phyloP scores from a whole-genome alignment of 192 early-diverging fungal genomes.

The Backusella australiensis region DNA sequence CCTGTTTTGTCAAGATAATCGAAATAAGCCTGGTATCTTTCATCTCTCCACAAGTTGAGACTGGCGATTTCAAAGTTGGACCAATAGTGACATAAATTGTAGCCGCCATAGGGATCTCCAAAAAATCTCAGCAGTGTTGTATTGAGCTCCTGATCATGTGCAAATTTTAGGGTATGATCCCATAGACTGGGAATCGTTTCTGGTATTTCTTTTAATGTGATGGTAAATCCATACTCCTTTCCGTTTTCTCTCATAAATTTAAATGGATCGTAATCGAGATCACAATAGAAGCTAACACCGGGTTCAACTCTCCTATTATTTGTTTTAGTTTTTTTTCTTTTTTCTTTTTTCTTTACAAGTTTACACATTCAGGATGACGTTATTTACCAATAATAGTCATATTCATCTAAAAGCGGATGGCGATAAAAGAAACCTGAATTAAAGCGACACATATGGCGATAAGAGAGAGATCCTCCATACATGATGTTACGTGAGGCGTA shows the following conservation, averaged over 20 bases:
- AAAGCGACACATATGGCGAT: constrained; percentile 72
- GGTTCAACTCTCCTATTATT: constrained; percentile 62
- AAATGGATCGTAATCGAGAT: constrained; percentile 73
- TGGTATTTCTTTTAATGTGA: constrained; percentile 54
- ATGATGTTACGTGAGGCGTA: constrained; percentile 54
- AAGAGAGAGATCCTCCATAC: constrained; percentile 64
- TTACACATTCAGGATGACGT: background rate
- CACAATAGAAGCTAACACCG: constrained; percentile 70
- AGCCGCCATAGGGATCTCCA: constrained; percentile 43
- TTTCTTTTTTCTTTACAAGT: background rate
- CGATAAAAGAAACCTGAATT: constrained; percentile 76
- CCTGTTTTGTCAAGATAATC: constrained; percentile 69
- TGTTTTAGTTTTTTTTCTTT: background rate
- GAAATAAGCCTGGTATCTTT: constrained; percentile 65
- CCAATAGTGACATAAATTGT: constrained; percentile 77
- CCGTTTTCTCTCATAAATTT: constrained; percentile 64
- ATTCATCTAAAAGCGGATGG: constrained; percentile 62
- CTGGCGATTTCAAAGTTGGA: constrained; percentile 78
- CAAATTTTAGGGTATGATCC: constrained; percentile 49
- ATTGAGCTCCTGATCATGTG: constrained; percentile 40
- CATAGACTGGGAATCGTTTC: constrained; percentile 65
- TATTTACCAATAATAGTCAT: constrained; percentile 86
- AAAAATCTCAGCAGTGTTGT: constrained; percentile 37
- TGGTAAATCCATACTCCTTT: constrained; percentile 64
- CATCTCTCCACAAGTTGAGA: constrained; percentile 62